Base-by-base conservation (phyloP, 148 eudicot species). In the Cornus kousa region DNA sequence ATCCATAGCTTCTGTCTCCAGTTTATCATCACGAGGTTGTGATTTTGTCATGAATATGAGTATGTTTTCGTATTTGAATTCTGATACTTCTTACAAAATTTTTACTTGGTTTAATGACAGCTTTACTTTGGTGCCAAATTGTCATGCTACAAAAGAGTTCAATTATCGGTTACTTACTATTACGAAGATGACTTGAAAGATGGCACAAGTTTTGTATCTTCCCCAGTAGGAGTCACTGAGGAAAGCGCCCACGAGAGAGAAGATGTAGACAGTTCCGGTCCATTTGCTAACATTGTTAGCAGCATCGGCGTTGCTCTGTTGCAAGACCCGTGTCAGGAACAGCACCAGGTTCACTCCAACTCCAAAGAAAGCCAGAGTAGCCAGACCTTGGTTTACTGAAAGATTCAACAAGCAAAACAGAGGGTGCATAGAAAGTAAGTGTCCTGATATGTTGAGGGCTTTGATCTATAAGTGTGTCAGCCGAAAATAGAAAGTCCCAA, bases 141-240 rank as follows among this genome's bases (percentile, higher is more conserved):
- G 43, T 20, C 20, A 60, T 39, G 8, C 0, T 0, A 43, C 66
- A 62, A 0, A n/a, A 20, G 66, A 20, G 23, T 53, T 4, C 11
- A 8, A 48, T 48, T 48, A 20, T 62, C 66, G 19, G 23, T n/a
- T 28, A 76, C 95, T 75, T 91, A 94, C 98, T 9, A 91, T 70
- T 77, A 91, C 91, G 57, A 92, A 92, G 74, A 91, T 91, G 75
- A 82, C 81, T 66, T 94, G 98, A 73, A 94, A 94, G 75, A 94
- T 80, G 69, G 91, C 95, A 75, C 98, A 94, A 9, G 98, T 94
- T 83, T 88, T 91, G 91, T 86, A 92, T 79, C 98, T 72, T 55
- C 98, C 98, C 98, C 97, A 94, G 59, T 94, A 94, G 12, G 98
- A 90, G 78, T 94, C 98, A 31, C 98, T 94, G 33, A 94, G 90